Conservation (phyloP, 2,329 filamentous ascomycete genomes). For the Colletotrichum destructivum region DNA sequence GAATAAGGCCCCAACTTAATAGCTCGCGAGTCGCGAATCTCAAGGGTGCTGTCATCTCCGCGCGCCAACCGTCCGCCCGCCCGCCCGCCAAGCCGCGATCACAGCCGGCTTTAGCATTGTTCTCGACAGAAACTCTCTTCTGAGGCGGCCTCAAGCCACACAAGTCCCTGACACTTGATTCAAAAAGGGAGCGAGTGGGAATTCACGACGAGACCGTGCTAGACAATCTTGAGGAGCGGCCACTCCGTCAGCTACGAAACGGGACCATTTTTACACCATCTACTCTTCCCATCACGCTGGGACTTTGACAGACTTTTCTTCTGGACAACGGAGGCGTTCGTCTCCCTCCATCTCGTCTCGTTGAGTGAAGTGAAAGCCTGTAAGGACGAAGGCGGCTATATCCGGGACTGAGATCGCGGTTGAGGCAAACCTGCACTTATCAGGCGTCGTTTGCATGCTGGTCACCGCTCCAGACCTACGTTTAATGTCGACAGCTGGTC, state of each 20-base stretch:
- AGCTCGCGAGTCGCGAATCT: constrained; percentile 30
- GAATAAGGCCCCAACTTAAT: constrained; percentile 4
- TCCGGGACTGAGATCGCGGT: constrained; percentile 35
- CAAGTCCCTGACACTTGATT: constrained; percentile 21
- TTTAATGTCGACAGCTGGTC: constrained; percentile 31
- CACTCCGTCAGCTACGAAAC: constrained; percentile 24
- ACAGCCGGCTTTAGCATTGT: constrained; percentile 18
- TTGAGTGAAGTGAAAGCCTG: constrained; percentile 12
- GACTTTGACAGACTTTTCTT: constrained; percentile 32
- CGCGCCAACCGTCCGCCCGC: constrained; percentile 13
- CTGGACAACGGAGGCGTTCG: constrained; percentile 36
- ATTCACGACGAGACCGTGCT: constrained; percentile 13
- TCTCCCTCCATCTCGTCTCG: constrained; percentile 34
- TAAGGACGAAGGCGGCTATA: constrained; percentile 6
- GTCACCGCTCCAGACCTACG: constrained; percentile 35
- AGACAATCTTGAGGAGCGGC: constrained; percentile 17
- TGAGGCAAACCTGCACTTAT: constrained; percentile 28
- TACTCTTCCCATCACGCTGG: constrained; percentile 15
- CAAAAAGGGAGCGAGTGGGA: constrained; percentile 20
- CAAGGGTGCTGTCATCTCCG: constrained; percentile 26
- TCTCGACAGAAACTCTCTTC: constrained; percentile 26
- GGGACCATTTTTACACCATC: constrained; percentile 8
- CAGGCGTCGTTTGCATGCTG: constrained; percentile 15
- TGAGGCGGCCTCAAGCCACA: constrained; percentile 25
- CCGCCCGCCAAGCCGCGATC: constrained; percentile 31